A percentile compares a stretch with the other conserved stretches of the same genome.
phyloP scores from a whole-genome alignment of 176 grass and related monocot species.

The Poa annua region DNA sequence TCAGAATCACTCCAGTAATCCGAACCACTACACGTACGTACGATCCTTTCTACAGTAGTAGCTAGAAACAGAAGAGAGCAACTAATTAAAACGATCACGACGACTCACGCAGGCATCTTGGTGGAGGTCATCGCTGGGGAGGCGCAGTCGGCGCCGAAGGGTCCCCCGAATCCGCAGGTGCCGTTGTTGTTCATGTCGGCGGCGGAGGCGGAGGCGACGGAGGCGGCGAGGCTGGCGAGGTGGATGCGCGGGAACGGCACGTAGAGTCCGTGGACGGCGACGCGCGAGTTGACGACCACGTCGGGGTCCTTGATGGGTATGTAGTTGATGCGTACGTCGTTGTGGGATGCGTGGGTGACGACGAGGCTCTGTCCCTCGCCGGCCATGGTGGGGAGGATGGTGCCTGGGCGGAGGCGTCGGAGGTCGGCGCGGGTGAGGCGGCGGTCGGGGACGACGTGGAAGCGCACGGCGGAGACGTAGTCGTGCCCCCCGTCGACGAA shows the following conservation, averaged over 20 bases:
- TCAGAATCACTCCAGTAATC: not conserved
- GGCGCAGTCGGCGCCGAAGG: constrained; percentile 30
- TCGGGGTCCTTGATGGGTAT: constrained; percentile 69
- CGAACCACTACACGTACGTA: not conserved
- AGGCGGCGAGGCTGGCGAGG: constrained; percentile 52
- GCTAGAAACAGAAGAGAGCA: constrained; percentile 9
- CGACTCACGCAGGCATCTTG: constrained; percentile 38
- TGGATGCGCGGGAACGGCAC: constrained; percentile 67
- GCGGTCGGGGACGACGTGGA: constrained; percentile 66
- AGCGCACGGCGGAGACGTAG: constrained; percentile 66
- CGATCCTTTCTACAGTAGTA: not conserved
- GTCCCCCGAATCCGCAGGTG: constrained; percentile 19
- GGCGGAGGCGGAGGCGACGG: constrained; percentile 43
- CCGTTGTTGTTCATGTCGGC: not conserved
- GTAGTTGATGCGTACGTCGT: constrained; percentile 72
- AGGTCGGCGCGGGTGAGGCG: constrained; percentile 63
- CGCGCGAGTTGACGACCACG: constrained; percentile 69
- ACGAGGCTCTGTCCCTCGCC: constrained; percentile 59
- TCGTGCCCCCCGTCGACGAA: constrained; percentile 63
- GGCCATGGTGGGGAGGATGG: constrained; percentile 64
- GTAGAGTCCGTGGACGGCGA: constrained; percentile 63
- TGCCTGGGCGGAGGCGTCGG: constrained; percentile 49
- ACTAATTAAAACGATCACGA: not conserved
- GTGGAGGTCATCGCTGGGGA: not conserved
- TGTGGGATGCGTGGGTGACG: constrained; percentile 47